These are phyloP conservation scores for Neoscytalidium dimidiatum DNA, from an alignment of 2,329 filamentous ascomycete genomes.

Conservation along the genomic window DNA sequence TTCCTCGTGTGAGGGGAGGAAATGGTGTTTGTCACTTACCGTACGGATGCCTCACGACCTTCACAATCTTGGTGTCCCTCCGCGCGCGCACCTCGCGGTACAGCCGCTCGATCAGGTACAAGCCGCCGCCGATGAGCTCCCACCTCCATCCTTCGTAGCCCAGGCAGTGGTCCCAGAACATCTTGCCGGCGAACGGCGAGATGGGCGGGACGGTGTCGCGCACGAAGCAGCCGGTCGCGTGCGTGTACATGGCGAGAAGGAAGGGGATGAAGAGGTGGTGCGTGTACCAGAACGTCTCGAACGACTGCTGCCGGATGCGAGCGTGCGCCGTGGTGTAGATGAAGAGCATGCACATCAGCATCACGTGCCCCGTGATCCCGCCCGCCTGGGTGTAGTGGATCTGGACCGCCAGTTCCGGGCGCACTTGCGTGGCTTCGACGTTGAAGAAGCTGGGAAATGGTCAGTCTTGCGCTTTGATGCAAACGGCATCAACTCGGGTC, in stretches of 20 bases:
- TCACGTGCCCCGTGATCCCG: constrained; percentile 93
- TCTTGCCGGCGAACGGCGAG: constrained; percentile 80
- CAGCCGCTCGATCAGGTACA: constrained; percentile 85
- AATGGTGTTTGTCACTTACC: constrained; percentile 54
- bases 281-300: constrained; percentile 99
- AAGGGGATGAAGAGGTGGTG: constrained; percentile 99
- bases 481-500: no score
- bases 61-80: constrained; percentile 84
- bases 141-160: constrained; percentile 97
- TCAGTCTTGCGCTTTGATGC: neutral
- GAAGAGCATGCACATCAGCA: constrained; percentile 96
- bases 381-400: constrained; percentile 90
- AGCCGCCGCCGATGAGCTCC: constrained; percentile 82
- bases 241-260: constrained; percentile 88
- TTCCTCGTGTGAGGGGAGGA: neutral
- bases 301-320: constrained; percentile 93
- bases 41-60: constrained; percentile 93
- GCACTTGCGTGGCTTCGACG: constrained; percentile 81
- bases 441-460: constrained; percentile 77
- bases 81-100: constrained; percentile 88
- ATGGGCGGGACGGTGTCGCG: constrained; percentile 71
- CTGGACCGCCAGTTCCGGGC: constrained; percentile 77
- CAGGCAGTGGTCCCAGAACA: constrained; percentile 90
- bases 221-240: constrained; percentile 95
- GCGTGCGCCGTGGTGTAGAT: constrained; percentile 97